phyloP scores from a whole-genome alignment of 2,329 filamentous ascomycete genomes.

The Septoria petroselini region DNA sequence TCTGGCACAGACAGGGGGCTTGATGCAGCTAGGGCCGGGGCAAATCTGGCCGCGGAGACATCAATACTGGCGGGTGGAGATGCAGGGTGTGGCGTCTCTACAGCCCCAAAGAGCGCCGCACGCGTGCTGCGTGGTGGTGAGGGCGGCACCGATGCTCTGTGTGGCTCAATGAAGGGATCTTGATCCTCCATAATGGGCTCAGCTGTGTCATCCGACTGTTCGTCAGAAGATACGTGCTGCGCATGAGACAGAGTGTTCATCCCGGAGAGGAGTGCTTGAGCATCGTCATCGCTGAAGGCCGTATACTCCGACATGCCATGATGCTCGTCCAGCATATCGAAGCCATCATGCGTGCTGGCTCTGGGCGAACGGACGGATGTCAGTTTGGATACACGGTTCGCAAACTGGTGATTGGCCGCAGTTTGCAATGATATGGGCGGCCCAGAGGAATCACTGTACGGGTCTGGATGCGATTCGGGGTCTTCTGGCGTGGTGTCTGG shows the following conservation, averaged over 20 bases:
- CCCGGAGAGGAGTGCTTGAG: constrained; percentile 4
- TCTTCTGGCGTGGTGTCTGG: constrained; percentile 1
- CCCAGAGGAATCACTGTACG: constrained; percentile 31
- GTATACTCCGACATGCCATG: background rate
- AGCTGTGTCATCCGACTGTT: constrained; percentile 25
- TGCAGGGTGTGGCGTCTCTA: background rate
- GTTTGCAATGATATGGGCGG: constrained; percentile 25
- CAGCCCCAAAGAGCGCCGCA: background rate
- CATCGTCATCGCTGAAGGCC: constrained; percentile 17
- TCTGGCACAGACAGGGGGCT: background rate
- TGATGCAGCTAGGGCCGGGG: background rate
- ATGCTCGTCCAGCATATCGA: constrained; percentile 27
- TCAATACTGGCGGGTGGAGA: background rate
- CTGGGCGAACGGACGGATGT: constrained; percentile 6
- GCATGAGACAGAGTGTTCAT: constrained; percentile 24
- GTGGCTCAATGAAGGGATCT: background rate
- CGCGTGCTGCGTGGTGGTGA: constrained; percentile 1
- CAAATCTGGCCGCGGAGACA: background rate
- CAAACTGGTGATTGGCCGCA: constrained; percentile 41
- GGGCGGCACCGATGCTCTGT: background rate
- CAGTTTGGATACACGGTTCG: constrained; percentile 44
- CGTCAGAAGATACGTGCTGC: constrained; percentile 42
- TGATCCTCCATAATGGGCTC: background rate
- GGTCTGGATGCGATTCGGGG: constrained; percentile 21
- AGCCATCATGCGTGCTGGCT: constrained; percentile 16